Evolutionary conservation across 1,284 basidiomycete species (phyloP), one percentile per base, ranked within the genome.

Genomic region (Vanrija humicola): DNA sequence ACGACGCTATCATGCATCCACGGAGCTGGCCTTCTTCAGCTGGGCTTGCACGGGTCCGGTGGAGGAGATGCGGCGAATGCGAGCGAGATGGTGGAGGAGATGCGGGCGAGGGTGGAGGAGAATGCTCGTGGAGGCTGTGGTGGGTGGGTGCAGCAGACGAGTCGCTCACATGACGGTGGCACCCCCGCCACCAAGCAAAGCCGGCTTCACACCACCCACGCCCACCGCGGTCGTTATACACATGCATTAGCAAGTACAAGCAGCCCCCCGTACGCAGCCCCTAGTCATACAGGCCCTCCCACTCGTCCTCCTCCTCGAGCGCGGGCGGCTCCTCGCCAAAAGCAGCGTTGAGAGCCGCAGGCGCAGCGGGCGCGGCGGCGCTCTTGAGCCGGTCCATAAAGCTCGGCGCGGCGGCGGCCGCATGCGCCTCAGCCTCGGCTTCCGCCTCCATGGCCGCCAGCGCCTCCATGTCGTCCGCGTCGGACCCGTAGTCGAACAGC

Each of bases 271-370:
- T n/a, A n/a, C 1, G 6, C 47, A n/a, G 25, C 28, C 25, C 39
- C 42, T 50, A 67, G 51, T 65, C 63, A 51, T 68, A 66, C 43
- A 68, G 50, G 9, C 62, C 59, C 34, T 61, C 66, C 63, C 63
- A 67, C 50, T 69, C 67, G 25, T 70, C 67, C 53, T 70, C 65
- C 34, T 64, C 64, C 12, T 55, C 57, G 15, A 52, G 16, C 12
- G 23, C 47, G 1, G 56, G 46, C 25, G 56, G 58, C 21, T 39
- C 48, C 14, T 48, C 50, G 23, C 45, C 56, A 18, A 54, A 48
- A 15, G 1, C 10, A 19, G 1, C 18, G 8, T n/a, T 2, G 6
- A 19, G 9, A 2, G 46, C 46, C 4, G 46, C 19, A 16, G 14
- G 16, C 6, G 21, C 26, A 1, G 25, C 44, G 8, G 44, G 15